Percentiles rank a stretch among this genome's conserved stretches.
These are phyloP conservation scores for Pleurotus djamor DNA, from an alignment of 768 basidiomycete genomes.

Conservation along the genomic window DNA sequence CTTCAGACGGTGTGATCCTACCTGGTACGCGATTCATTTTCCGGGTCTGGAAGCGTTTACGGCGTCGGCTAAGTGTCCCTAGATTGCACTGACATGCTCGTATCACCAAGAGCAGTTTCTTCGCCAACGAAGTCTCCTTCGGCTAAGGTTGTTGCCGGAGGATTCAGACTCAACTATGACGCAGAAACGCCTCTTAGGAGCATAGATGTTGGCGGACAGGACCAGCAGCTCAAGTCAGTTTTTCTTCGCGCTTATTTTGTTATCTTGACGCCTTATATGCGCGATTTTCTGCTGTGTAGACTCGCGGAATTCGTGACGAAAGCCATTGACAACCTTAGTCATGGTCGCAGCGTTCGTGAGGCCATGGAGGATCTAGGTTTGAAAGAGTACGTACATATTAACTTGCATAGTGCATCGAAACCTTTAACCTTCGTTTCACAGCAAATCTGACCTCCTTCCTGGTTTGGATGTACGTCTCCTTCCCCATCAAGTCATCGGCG, in stretches of 20 bases:
- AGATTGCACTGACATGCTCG: background rate
- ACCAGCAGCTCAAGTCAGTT: constrained; percentile 49
- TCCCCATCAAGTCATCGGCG: constrained; percentile 76
- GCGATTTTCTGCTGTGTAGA: constrained; percentile 24
- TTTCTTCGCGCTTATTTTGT: background rate
- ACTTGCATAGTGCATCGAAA: background rate
- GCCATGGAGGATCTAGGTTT: constrained; percentile 54
- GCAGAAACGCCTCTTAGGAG: constrained; percentile 40
- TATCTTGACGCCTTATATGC: background rate
- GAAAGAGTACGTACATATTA: constrained; percentile 32
- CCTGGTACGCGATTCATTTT: background rate
- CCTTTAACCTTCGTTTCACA: constrained; percentile 14
- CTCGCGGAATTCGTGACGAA: constrained; percentile 62
- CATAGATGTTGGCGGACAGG: constrained; percentile 57
- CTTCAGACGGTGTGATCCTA: background rate
- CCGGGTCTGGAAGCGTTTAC: background rate
- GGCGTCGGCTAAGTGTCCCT: constrained; percentile 1
- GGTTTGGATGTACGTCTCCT: constrained; percentile 71
- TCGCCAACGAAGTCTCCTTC: background rate
- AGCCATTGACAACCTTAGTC: constrained; percentile 55
- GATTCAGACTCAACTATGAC: constrained; percentile 52
- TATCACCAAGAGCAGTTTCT: background rate
- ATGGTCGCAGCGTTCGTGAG: constrained; percentile 48
- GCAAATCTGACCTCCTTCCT: constrained; percentile 55
- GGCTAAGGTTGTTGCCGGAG: constrained; percentile 14